Base-by-base conservation (phyloP, 1,139 yeast genomes). In the Geotrichum bryndzae region DNA sequence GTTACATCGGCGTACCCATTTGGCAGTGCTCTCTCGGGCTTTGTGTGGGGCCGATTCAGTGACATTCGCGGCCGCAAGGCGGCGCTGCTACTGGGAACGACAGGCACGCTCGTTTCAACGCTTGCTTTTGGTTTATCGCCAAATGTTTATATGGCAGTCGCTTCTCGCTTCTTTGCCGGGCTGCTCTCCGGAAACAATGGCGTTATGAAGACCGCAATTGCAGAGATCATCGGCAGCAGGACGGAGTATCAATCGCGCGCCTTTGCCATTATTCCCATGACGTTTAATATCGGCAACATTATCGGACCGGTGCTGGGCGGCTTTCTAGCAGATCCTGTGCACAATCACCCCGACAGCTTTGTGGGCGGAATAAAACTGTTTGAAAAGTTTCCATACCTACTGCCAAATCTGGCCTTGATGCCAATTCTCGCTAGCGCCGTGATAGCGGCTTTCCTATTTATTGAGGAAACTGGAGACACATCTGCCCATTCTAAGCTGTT, bases 181-280 rank as follows among this genome's bases (percentile, higher is more conserved):
- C 73, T 81, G 35, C 75, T 84, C 27, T 84, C 83, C 68, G 87
- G 88, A 1, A 84, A 83, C 66, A 79, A 84, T 8, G 84, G 86
- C 0, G 86, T 84, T 4, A 72, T 84, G 67, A 74, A 88, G 69
- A 84, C 88, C 0, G 75, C 80, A 66, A 79, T 84, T 58, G 88
- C 88, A 1, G 88, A 84, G 70, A 74, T 83, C 38, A 83, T 84
- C 1, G 78, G 73, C 0, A 82, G 82, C 64, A 66, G 64, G 31
- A 80, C 81, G 65, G 77, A 78, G 61, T 86, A 82, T 68, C 87
- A 84, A 68, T 84, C 86, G 1, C 66, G 85, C 33, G 88, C 87
- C 0, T 84, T 84, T 70, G 79, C 85, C 38, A 80, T 83, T 1
- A 73, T 84, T 69, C 86, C 88, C 0, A 74, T 84, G 58, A 75